Conservation (phyloP, 2,329 filamentous ascomycete genomes). For the Calonectria hongkongensis region DNA sequence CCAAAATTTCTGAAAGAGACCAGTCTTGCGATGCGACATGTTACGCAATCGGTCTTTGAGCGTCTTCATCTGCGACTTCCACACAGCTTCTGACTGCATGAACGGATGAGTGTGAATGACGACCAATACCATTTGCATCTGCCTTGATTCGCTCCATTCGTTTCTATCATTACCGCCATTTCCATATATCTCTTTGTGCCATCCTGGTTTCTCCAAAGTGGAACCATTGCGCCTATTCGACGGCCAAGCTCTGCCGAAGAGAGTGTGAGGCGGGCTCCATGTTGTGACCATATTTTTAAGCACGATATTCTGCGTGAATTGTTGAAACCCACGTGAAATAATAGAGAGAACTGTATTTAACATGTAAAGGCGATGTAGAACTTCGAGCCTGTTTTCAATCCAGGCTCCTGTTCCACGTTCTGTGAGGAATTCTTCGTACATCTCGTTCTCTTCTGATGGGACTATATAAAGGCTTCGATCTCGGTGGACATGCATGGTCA, state of each 20-base stretch:
- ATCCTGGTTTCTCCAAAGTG: background rate
- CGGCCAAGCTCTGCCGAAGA: constrained; percentile 8
- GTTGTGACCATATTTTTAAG: constrained; percentile 2
- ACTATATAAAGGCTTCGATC: background rate
- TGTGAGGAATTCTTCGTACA: constrained; percentile 13
- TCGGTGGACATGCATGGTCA: background rate
- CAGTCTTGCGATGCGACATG: background rate
- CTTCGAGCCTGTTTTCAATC: background rate
- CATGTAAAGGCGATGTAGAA: constrained; percentile 6
- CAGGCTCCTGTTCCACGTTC: background rate
- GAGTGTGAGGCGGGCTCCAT: background rate
- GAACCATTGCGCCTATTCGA: background rate
- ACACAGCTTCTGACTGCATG: constrained; percentile 13
- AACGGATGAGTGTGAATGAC: constrained; percentile 17
- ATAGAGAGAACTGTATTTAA: background rate
- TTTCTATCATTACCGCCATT: background rate
- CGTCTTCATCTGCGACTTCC: constrained; percentile 17
- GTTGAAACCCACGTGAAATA: background rate
- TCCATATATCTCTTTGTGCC: constrained; percentile 8
- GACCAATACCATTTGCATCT: constrained; percentile 5
- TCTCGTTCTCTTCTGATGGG: background rate
- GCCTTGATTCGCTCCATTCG: background rate
- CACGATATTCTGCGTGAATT: background rate
- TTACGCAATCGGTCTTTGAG: constrained; percentile 1
- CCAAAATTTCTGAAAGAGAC: background rate